Evolutionary conservation across 2,329 filamentous ascomycete genomes (phyloP), one percentile per base, ranked within the genome.

Genomic region (Pestalotiopsis sp.): DNA sequence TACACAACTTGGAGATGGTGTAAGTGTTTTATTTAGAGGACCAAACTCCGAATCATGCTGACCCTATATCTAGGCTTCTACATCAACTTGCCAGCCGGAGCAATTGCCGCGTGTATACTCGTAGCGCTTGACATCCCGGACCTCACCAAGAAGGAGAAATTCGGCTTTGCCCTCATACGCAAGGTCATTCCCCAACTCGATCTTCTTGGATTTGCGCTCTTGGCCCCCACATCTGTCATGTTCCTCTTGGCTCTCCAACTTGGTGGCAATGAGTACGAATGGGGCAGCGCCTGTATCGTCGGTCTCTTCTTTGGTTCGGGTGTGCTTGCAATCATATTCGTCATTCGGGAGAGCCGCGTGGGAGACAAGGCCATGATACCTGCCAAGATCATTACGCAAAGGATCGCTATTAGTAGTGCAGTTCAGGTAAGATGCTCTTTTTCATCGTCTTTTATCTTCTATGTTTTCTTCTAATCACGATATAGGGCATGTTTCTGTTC

Each of bases 361-460:
- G 85, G 84, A 3, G 83, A 85, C 23, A 76, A 80, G 2, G 85
- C 86, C 52, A 87, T 88, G 81, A 79, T 89, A 2, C 82, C 84
- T 0, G 77, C 81, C 1, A 81, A 82, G 0, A 77, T 88, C 39
- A 66, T 87, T 5, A 76, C 73, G 17, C 78, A 80, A 45, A 79
- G 84, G 1, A 76, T 82, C 31, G 80, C 87, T 23, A 81, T 79
- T 75, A 75, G 81, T 7, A 79, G 80, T 23, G 78, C 80, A 31
- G 11, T 82, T 4, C 83, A 81, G 56, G 79, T 85, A 17, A n/a
- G 45, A 31, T 39, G 4, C 13, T 13, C 11, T 14, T 2, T 7
- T 11, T 1, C 27, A 11, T 0, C 31, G 0, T 20, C 57, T 14
- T 4, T 17, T 1, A 23, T 12, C n/a, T 20, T 13, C 6, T 23